Percentiles rank a stretch among this genome's conserved stretches.
Evolutionary conservation across 2,329 filamentous ascomycete species (phyloP).

Genomic region (Penicillium sp.): DNA sequence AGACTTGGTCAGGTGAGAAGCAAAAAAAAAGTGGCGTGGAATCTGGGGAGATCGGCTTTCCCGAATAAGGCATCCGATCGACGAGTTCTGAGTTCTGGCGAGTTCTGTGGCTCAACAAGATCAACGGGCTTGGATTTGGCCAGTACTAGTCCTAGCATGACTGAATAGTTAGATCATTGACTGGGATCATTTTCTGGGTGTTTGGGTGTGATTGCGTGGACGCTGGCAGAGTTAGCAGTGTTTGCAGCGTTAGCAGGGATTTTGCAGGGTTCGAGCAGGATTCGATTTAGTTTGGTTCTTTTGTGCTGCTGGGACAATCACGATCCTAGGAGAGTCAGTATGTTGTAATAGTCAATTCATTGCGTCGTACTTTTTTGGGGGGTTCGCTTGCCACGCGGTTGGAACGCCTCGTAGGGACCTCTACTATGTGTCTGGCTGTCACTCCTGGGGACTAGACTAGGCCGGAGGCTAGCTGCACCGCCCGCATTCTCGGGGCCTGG

Average conservation of each 20-base stretch:
- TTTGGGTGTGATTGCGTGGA: not conserved
- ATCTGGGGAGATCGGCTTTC: constrained; percentile 21
- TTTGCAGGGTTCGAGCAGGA: not conserved
- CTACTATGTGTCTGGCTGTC: too few relatives aligned
- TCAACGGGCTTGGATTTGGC: not conserved
- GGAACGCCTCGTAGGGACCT: not conserved
- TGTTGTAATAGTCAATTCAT: not conserved
- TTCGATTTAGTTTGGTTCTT: not conserved
- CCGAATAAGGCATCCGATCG: constrained; percentile 22
- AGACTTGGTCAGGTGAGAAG: constrained; percentile 11
- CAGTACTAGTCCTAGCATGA: not conserved
- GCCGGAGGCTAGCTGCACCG: not conserved
- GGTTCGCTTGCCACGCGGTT: constrained; percentile 1
- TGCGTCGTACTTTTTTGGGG: not conserved
- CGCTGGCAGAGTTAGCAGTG: not conserved
- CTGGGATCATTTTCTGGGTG: not conserved
- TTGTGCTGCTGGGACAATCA: not conserved
- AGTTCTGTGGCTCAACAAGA: not conserved
- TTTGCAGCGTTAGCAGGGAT: not conserved
- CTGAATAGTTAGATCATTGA: not conserved
- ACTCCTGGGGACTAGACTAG: not conserved
- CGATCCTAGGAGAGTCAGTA: not conserved
- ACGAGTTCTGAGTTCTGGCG: not conserved
- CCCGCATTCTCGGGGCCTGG: not conserved
- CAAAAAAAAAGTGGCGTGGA: constrained; percentile 7